A percentile compares a stretch with the other conserved stretches of the same genome.
phyloP scores from a whole-genome alignment of 2,329 filamentous ascomycete species.

The Ophiostoma sp. region DNA sequence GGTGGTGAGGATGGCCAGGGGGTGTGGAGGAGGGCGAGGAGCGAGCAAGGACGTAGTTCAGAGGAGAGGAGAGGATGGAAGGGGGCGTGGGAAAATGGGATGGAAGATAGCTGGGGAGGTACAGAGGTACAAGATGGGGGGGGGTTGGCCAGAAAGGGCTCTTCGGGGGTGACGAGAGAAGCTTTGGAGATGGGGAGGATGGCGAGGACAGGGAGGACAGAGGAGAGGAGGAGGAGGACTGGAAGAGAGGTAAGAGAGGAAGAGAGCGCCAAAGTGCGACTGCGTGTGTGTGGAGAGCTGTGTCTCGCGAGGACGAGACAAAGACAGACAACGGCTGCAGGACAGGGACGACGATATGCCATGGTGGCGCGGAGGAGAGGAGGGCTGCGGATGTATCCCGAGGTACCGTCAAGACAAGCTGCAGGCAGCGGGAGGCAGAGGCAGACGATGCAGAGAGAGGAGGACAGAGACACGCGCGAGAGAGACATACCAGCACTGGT shows the following conservation, averaged over 20 bases:
- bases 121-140: conserved; percentile 4
- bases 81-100: not conserved
- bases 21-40: conserved; percentile 1
- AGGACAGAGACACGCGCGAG: not conserved
- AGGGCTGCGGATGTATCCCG: not conserved
- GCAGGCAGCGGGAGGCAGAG: not conserved
- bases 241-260: not conserved
- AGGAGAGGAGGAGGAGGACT: not conserved
- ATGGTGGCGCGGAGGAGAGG: no score
- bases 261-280: not conserved
- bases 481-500: conserved; percentile 2
- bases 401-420: not conserved
- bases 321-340: conserved; percentile 1
- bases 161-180: no score
- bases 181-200: not conserved
- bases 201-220: not conserved
- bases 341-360: not conserved
- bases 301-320: conserved; percentile 2
- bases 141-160: not conserved
- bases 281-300: not conserved
- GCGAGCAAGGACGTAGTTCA: not conserved
- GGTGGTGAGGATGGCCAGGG: not conserved
- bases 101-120: not conserved
- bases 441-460: not conserved
- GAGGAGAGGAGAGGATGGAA: conserved; percentile 7